Conservation (phyloP, 23 red algal species). For the Gracilaria caudata region DNA sequence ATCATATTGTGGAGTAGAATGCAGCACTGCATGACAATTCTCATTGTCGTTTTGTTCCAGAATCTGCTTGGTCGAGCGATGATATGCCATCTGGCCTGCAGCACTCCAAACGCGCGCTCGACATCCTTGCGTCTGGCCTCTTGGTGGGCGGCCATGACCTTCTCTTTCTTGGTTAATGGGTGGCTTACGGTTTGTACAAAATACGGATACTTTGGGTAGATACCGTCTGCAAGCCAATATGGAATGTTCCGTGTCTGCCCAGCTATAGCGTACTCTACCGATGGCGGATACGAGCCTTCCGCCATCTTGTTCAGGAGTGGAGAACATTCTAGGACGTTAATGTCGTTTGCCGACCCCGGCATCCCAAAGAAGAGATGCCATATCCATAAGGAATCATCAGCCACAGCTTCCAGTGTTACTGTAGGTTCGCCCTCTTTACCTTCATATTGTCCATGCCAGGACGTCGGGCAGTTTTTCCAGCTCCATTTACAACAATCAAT, state of each 20-base stretch:
- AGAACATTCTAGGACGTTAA: constrained; percentile 26
- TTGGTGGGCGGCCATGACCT: not conserved
- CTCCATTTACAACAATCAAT: constrained; percentile 23
- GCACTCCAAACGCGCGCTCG: not conserved
- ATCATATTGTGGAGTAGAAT: no score
- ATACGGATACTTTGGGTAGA: no score
- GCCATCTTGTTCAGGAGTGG: not conserved
- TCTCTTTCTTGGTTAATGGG: not conserved
- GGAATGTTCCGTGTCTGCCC: constrained; percentile 2
- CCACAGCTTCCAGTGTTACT: constrained; percentile 24
- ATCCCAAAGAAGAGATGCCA: constrained; percentile 35
- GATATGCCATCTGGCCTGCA: constrained; percentile 17
- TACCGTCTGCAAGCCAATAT: constrained; percentile 17
- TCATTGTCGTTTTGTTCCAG: no score
- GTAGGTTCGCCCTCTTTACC: constrained; percentile 26
- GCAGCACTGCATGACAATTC: no score
- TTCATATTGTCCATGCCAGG: not conserved
- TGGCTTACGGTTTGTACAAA: not conserved
- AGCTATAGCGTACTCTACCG: not conserved
- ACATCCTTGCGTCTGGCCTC: not conserved
- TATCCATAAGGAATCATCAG: constrained; percentile 9
- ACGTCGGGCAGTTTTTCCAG: constrained; percentile 1
- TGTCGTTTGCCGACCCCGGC: constrained; percentile 5
- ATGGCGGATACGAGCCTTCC: constrained; percentile 2
- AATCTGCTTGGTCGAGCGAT: not conserved